Evolutionary conservation across 1,284 basidiomycete genomes (phyloP).

Genomic region (Sporisorium scitamineum): DNA sequence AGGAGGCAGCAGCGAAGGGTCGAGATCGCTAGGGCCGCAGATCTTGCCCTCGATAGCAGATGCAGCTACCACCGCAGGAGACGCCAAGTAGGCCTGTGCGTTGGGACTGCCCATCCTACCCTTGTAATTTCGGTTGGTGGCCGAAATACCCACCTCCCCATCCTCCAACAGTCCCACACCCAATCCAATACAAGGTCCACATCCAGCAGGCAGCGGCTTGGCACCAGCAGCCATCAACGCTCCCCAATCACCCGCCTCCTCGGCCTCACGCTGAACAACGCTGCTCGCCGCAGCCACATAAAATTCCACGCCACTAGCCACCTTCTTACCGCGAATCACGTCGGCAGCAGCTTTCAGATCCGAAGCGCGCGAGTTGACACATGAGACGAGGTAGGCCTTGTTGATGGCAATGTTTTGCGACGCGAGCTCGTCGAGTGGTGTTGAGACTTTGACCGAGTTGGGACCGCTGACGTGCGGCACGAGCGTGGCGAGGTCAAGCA

Average conservation of each 20-base stretch:
- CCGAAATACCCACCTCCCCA: slow-evolving; percentile 94
- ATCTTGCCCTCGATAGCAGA: slow-evolving; percentile 93
- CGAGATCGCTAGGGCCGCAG: slow-evolving; percentile 79
- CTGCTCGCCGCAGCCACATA: slow-evolving; percentile 96
- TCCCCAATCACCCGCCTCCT: slow-evolving; percentile 88
- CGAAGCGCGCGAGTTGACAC: slow-evolving; percentile 96
- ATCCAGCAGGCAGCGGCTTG: slow-evolving; percentile 91
- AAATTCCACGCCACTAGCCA: slow-evolving; percentile 90
- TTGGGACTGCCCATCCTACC: slow-evolving; percentile 97
- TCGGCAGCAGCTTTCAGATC: slow-evolving; percentile 92
- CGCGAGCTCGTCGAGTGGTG: slow-evolving; percentile 85
- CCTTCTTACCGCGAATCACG: slow-evolving; percentile 85
- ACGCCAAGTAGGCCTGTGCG: slow-evolving; percentile 93
- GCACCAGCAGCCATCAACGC: slow-evolving; percentile 87
- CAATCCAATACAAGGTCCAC: slow-evolving; percentile 97
- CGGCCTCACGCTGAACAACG: slow-evolving; percentile 88
- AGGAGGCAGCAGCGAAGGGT: slow-evolving; percentile 74
- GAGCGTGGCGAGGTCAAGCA: slow-evolving; percentile 91
- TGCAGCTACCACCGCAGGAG: slow-evolving; percentile 95
- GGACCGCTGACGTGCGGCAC: slow-evolving; percentile 96
- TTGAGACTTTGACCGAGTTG: slow-evolving; percentile 96
- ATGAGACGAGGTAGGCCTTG: slow-evolving; percentile 98
- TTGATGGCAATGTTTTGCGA: slow-evolving; percentile 83
- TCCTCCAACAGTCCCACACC: slow-evolving; percentile 92
- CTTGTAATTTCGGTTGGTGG: slow-evolving; percentile 99